Base-by-base conservation (phyloP, 495 filamentous ascomycete species). In the Penicillium ucsense region DNA sequence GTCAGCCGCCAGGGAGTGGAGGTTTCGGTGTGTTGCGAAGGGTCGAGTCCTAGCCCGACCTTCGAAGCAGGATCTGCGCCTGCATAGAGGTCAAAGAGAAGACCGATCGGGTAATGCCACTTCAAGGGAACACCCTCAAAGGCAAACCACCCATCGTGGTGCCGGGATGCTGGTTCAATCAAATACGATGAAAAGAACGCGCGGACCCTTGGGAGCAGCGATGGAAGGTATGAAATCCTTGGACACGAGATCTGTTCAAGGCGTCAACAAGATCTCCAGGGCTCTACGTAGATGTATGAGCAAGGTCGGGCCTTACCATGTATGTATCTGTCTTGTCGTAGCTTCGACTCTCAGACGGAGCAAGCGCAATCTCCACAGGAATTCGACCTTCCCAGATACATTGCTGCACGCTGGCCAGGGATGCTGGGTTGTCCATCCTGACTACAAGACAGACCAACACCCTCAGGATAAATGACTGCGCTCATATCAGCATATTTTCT, bases 11-110 rank as follows among this genome's bases (percentile, higher is more conserved):
- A 99, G 3, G 92, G 89, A 27, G 90, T 63, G 20, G 51, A 29
- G 12, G 56, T 48, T 41, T 40, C 47, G n/a, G 5, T 28, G 27
- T 57, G 46, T 8, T 38, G 41, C 5, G 62, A 51, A 10, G 67
- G 65, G 20, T 78, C 46, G 35, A 35, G 45, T 53, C 53, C 38
- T 30, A 41, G 35, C 35, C 35, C 39, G 42, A 54, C 42, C 47
- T 70, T 67, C 11, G 70, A 70, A 3, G 74, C 70, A 2, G 81
- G 80, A 41, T 83, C 77, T 12, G 71, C 73, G 11, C 83, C 84
- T 2, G 82, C 82, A 48, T 85, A 95, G 8, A 97, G 78, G 63
- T 99, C 92, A 60, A 85, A 88, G 30, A 97, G 77, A 20, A 99
- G 74, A 6, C 94, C 92, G 31, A 91, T 66, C 3, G 91, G 85